These are phyloP conservation scores for Staphylotrichum tortipilum DNA, from an alignment of 495 filamentous ascomycete genomes.

Conservation along the genomic window DNA sequence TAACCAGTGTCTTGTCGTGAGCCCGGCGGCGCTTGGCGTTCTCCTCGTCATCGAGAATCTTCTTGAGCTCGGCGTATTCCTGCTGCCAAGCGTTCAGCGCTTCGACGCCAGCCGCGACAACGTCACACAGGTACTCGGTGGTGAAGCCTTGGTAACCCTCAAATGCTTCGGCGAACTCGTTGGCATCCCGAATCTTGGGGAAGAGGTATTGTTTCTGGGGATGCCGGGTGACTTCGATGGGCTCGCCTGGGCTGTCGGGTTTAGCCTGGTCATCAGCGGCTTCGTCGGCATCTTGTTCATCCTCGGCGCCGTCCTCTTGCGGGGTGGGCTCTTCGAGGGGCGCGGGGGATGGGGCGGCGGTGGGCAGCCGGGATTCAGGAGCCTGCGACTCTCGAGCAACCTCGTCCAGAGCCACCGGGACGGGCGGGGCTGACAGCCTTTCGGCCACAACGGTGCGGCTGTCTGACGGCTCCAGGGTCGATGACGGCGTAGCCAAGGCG, in stretches of 20 bases:
- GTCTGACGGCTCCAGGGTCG: neutral
- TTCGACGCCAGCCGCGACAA: slow-evolving; percentile 43
- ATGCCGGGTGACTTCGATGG: slow-evolving; percentile 18
- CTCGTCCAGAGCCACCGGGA: slow-evolving; percentile 1
- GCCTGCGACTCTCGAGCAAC: slow-evolving; percentile 7
- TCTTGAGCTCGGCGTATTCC: slow-evolving; percentile 54
- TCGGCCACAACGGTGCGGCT: neutral
- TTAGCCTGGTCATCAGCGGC: slow-evolving; percentile 6
- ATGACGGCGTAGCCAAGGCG: neutral
- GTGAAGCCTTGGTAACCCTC: slow-evolving; percentile 29
- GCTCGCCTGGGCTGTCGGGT: slow-evolving; percentile 5
- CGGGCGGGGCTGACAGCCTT: neutral
- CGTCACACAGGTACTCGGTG: slow-evolving; percentile 44
- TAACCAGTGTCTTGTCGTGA: slow-evolving; percentile 27
- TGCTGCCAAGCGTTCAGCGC: slow-evolving; percentile 53
- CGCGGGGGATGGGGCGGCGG: slow-evolving; percentile 22
- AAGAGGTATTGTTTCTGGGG: slow-evolving; percentile 22
- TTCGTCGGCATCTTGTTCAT: slow-evolving; percentile 22
- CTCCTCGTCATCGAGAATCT: slow-evolving; percentile 42
- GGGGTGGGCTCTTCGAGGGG: slow-evolving; percentile 12
- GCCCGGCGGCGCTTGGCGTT: slow-evolving; percentile 38
- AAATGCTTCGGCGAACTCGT: slow-evolving; percentile 27
- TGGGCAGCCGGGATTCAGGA: slow-evolving; percentile 13
- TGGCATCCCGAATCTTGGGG: slow-evolving; percentile 29
- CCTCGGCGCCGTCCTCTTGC: slow-evolving; percentile 15